phyloP scores from a whole-genome alignment of 1,139 yeast genomes.

The Candida sp. region DNA sequence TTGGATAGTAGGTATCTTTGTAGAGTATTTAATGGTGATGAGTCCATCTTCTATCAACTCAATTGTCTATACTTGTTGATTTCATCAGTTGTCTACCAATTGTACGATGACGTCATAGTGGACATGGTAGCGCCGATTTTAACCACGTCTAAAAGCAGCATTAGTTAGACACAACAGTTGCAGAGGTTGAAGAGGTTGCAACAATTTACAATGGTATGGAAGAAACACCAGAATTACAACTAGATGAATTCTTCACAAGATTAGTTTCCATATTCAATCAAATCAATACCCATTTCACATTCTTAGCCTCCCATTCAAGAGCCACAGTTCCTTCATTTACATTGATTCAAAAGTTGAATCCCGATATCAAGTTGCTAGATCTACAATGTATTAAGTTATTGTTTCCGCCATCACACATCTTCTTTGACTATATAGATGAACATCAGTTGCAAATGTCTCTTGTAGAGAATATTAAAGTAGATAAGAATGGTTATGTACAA shows the following conservation, averaged over 20 bases:
- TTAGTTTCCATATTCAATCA: constrained; percentile 21
- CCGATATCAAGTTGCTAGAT: constrained; percentile 39
- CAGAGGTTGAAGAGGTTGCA: neutral
- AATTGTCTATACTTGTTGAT: too few relatives aligned
- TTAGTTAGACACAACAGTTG: neutral
- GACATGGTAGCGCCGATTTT: neutral
- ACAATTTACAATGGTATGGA: neutral
- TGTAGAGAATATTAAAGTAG: constrained; percentile 29
- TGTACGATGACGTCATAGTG: too few relatives aligned
- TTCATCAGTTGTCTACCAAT: too few relatives aligned
- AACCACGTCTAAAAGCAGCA: neutral
- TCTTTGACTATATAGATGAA: constrained; percentile 69
- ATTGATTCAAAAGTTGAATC: constrained; percentile 28
- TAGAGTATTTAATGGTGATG: too few relatives aligned
- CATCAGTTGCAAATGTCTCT: constrained; percentile 48
- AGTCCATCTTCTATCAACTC: too few relatives aligned
- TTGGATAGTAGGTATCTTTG: too few relatives aligned
- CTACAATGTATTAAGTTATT: constrained; percentile 62
- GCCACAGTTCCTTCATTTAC: constrained; percentile 37
- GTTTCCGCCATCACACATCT: constrained; percentile 64
- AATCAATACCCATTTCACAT: constrained; percentile 42
- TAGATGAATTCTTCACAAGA: constrained; percentile 11
- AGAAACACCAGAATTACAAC: neutral
- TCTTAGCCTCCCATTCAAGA: constrained; percentile 40
- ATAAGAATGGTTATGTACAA: constrained; percentile 45